Conservation (phyloP, 768 basidiomycete genomes). For the Mrakia frigida region DNA sequence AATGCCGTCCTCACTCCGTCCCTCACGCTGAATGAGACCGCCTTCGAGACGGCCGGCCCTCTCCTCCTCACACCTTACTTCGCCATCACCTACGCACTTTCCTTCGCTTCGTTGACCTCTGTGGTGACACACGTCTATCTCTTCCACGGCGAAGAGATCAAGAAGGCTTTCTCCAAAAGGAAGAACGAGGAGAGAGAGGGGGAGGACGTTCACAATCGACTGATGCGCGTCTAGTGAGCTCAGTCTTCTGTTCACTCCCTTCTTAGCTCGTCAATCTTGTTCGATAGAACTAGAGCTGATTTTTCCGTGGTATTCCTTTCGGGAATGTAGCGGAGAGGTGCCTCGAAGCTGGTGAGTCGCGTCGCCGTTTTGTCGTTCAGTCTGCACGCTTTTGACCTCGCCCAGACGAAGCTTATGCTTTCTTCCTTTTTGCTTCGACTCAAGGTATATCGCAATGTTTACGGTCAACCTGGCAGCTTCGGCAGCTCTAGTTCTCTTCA, state of each 20-base stretch:
- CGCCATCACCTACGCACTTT: slow-evolving; percentile 42
- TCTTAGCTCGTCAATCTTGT: no score
- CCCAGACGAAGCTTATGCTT: slow-evolving; percentile 39
- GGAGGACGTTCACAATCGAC: slow-evolving; percentile 40
- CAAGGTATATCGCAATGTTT: slow-evolving; percentile 21
- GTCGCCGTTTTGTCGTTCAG: slow-evolving; percentile 8
- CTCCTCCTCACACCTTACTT: slow-evolving; percentile 45
- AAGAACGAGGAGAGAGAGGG: slow-evolving; percentile 36
- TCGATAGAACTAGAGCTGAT: background rate
- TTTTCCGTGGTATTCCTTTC: background rate
- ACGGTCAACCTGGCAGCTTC: background rate
- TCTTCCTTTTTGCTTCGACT: slow-evolving; percentile 42
- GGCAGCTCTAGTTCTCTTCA: slow-evolving; percentile 3
- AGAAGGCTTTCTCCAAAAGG: slow-evolving; percentile 34
- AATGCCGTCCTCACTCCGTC: slow-evolving; percentile 42
- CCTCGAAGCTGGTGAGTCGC: slow-evolving; percentile 41
- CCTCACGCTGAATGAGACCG: slow-evolving; percentile 42
- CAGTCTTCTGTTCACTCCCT: background rate
- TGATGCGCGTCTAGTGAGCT: background rate
- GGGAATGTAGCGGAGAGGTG: slow-evolving; percentile 33
- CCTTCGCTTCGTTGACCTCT: slow-evolving; percentile 43
- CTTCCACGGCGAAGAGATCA: slow-evolving; percentile 38
- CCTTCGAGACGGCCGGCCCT: slow-evolving; percentile 41
- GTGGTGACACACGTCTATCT: slow-evolving; percentile 36
- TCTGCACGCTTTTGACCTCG: no score